Conservation (phyloP, 2,329 filamentous ascomycete genomes). For the Sclerotinia nivalis region DNA sequence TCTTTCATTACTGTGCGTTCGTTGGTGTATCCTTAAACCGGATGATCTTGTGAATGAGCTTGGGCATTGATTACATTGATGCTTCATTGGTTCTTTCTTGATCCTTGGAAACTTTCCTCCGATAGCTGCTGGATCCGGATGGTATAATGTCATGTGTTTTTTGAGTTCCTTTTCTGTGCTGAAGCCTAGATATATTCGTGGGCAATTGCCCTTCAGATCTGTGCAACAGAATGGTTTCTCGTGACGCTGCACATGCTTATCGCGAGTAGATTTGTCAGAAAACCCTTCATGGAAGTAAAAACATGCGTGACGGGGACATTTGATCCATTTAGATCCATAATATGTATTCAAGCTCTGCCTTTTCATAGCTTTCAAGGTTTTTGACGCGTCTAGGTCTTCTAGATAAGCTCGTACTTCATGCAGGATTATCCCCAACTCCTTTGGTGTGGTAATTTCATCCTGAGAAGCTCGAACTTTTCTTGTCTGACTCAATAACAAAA, state of each 20-base stretch:
- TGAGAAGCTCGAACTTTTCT: neutral
- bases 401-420: neutral
- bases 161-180: constrained; percentile 41
- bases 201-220: constrained; percentile 40
- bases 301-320: constrained; percentile 45
- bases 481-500: constrained; percentile 12
- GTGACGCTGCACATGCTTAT: constrained; percentile 44
- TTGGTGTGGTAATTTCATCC: neutral
- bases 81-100: constrained; percentile 1
- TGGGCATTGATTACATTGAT: neutral
- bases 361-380: neutral
- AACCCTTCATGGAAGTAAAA: constrained; percentile 47
- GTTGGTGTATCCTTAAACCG: neutral
- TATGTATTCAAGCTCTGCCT: constrained; percentile 20
- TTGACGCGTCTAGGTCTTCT: constrained; percentile 17
- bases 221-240: constrained; percentile 44
- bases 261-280: constrained; percentile 35
- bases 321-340: constrained; percentile 44
- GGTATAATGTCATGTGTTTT: constrained; percentile 31
- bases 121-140: constrained; percentile 20
- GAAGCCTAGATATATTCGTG: constrained; percentile 40
- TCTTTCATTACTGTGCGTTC: neutral
- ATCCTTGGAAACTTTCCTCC: neutral
- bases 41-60: neutral
- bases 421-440: neutral